phyloP scores from a whole-genome alignment of 2,329 filamentous ascomycete species.

The Helminthosporium solani region DNA sequence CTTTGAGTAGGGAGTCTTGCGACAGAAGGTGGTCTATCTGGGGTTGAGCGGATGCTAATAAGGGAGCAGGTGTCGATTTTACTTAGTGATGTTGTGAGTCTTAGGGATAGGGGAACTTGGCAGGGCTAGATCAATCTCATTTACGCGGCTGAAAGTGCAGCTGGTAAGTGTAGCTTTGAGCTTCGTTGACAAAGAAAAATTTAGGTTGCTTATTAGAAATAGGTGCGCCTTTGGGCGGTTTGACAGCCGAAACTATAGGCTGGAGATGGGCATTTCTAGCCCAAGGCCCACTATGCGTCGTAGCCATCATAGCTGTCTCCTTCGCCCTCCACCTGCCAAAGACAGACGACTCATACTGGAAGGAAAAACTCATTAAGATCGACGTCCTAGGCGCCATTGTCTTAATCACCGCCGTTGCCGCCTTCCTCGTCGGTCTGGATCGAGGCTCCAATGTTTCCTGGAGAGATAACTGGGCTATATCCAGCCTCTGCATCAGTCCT shows the following conservation, averaged over 20 bases:
- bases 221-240: constrained; percentile 69
- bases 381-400: constrained; percentile 72
- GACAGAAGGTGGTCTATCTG: too few species aligned
- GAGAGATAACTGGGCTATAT: constrained; percentile 59
- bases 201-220: too few species aligned
- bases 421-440: constrained; percentile 69
- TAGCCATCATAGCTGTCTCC: constrained; percentile 65
- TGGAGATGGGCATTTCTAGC: constrained; percentile 76
- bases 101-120: constrained; percentile 70
- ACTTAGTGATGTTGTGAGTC: constrained; percentile 68
- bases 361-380: constrained; percentile 64
- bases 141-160: constrained; percentile 66
- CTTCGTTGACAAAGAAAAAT: too few species aligned
- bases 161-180: constrained; percentile 15
- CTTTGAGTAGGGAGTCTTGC: too few species aligned
- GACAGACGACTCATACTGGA: constrained; percentile 62
- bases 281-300: constrained; percentile 67
- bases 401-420: constrained; percentile 65
- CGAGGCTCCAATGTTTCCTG: constrained; percentile 72
- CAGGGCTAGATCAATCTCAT: constrained; percentile 74
- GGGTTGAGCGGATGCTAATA: too few species aligned
- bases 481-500: constrained; percentile 55
- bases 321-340: constrained; percentile 63
- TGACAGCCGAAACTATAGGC: constrained; percentile 70
- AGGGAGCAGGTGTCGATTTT: constrained; percentile 50